Percentiles rank a stretch among this genome's conserved stretches.
These are phyloP conservation scores for Alternaria viburni DNA, from an alignment of 2,329 filamentous ascomycete genomes.

Conservation along the genomic window DNA sequence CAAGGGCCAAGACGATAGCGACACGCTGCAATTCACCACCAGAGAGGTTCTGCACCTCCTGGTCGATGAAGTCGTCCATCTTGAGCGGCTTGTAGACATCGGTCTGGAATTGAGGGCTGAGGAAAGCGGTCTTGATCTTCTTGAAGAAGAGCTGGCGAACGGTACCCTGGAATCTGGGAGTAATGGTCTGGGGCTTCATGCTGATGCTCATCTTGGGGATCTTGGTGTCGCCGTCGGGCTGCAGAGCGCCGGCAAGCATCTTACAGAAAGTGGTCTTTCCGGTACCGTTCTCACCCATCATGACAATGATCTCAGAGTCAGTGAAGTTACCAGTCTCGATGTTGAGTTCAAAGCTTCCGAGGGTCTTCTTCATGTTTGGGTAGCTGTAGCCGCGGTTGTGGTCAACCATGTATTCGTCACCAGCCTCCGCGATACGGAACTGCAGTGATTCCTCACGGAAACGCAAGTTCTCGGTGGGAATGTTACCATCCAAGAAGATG, in stretches of 20 bases:
- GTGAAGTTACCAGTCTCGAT: slow-evolving; percentile 89
- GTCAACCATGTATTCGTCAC: slow-evolving; percentile 86
- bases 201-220: slow-evolving; percentile 95
- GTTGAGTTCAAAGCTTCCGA: slow-evolving; percentile 83
- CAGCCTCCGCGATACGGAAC: slow-evolving; percentile 89
- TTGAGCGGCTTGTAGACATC: slow-evolving; percentile 99
- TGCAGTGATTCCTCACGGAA: slow-evolving; percentile 97
- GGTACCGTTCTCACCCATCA: slow-evolving; percentile 99
- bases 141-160: slow-evolving; percentile 99
- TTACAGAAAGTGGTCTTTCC: slow-evolving; percentile 99
- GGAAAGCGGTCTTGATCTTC: slow-evolving; percentile 96
- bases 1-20: slow-evolving; percentile 94
- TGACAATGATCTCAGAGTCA: slow-evolving; percentile 97
- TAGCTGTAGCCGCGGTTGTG: slow-evolving; percentile 86
- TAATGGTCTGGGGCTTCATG: slow-evolving; percentile 99
- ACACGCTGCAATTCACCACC: slow-evolving; percentile 99
- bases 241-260: slow-evolving; percentile 89
- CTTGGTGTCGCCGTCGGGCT: slow-evolving; percentile 80
- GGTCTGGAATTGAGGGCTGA: slow-evolving; percentile 98
- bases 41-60: slow-evolving; percentile 98
- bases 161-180: slow-evolving; percentile 95
- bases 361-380: slow-evolving; percentile 88
- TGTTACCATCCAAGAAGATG: slow-evolving; percentile 97
- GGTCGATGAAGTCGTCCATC: slow-evolving; percentile 98
- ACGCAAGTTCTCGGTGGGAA: slow-evolving; percentile 96